Percentiles rank a stretch among this genome's conserved stretches.
Evolutionary conservation across 129 eudicot species (phyloP).

Genomic region (Centrapalus pauciflorus): DNA sequence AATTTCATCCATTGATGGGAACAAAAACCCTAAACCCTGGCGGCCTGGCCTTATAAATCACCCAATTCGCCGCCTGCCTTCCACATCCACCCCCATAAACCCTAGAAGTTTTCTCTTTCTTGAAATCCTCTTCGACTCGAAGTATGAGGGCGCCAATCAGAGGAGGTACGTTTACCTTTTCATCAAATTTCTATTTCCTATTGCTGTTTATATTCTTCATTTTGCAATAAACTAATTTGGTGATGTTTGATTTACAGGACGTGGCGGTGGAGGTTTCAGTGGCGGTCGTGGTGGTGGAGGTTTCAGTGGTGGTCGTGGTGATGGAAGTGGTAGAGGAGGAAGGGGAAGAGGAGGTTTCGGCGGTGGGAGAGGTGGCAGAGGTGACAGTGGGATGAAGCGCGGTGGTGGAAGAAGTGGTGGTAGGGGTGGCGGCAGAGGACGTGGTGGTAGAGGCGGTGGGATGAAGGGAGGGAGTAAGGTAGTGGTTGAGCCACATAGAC

Average conservation of each 20-base stretch:
- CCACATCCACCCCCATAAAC: constrained; percentile 14
- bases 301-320: constrained; percentile 44
- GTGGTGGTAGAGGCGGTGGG: constrained; percentile 55
- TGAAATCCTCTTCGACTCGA: not conserved
- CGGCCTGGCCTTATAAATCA: constrained; percentile 15
- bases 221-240: not conserved
- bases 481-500: constrained; percentile 85
- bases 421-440: constrained; percentile 40
- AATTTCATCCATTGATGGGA: not conserved
- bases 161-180: constrained; percentile 5
- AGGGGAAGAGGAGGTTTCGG: constrained; percentile 36
- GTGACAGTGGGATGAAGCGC: constrained; percentile 38
- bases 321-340: constrained; percentile 53
- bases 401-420: constrained; percentile 44
- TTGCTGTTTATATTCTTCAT: not conserved
- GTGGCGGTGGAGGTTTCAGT: constrained; percentile 31
- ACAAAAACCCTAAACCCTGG: constrained; percentile 24
- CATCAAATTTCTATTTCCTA: not conserved
- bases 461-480: constrained; percentile 87
- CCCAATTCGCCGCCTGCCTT: constrained; percentile 11
- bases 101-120: not conserved
- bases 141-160: constrained; percentile 20
- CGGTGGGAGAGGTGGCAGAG: constrained; percentile 36
- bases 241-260: constrained; percentile 20
- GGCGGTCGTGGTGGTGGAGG: constrained; percentile 44